Conservation (phyloP, 441 rosid species). For the Macaranga tanarius region DNA sequence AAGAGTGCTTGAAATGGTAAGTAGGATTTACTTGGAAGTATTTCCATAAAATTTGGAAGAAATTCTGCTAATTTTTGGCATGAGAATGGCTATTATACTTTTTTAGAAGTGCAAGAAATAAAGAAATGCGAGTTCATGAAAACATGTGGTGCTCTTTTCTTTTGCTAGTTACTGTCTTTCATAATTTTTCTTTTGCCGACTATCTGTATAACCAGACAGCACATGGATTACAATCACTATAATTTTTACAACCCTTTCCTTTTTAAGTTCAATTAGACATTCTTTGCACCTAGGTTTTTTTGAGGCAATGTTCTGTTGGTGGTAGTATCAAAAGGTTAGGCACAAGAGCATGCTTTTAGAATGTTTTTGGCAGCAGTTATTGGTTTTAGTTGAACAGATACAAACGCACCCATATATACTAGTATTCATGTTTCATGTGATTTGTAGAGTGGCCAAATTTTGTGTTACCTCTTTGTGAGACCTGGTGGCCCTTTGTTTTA, state of each 20-base stretch:
- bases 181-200: not conserved
- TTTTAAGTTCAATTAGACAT: not conserved
- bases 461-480: not conserved
- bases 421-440: not conserved
- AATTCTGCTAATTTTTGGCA: not conserved
- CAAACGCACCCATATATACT: not conserved
- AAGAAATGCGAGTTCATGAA: not conserved
- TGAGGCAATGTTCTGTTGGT: not conserved
- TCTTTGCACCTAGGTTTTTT: not conserved
- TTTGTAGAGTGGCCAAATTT: not conserved
- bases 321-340: too few relatives aligned
- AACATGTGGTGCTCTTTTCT: not conserved
- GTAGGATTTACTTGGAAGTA: conserved; percentile 22
- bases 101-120: not conserved
- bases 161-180: not conserved
- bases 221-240: not conserved
- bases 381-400: not conserved
- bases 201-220: not conserved
- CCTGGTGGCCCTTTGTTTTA: conserved; percentile 11
- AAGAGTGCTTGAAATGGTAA: conserved; percentile 82
- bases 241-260: not conserved
- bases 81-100: not conserved
- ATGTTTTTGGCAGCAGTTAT: not conserved
- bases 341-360: too few relatives aligned
- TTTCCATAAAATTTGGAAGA: not conserved